Evolutionary conservation across 768 basidiomycete genomes (phyloP), one percentile per base, ranked within the genome.

Genomic region (Dentipellis fragilis): DNA sequence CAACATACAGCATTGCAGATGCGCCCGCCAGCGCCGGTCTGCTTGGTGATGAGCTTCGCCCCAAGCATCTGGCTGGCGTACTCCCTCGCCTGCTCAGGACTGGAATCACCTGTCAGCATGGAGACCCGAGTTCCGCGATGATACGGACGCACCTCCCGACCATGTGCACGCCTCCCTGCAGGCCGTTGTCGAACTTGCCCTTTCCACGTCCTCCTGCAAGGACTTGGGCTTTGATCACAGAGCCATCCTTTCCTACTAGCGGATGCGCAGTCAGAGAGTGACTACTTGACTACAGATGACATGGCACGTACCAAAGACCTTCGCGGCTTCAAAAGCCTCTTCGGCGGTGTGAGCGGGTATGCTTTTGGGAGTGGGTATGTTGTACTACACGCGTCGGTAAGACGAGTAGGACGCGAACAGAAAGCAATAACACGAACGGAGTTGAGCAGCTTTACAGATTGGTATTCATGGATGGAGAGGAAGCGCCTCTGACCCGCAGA

Each of bases 181-280:
- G 84, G 16, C 96, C 96, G 68, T 82, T 92, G 73, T 93, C 84
- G 65, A 99, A 99, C 64, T 87, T 86, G 39, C 96, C 96, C 80
- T 98, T 98, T 64, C 96, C 96, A 66, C 96, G 85, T 60, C 96
- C 96, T 65, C 96, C 96, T 61, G 96, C 96, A 54, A 99, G 86
- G 7, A 99, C 96, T 70, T 99, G 96, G 39, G 96, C 96, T 73
- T 98, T 98, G 72, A 99, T 94, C 36, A 99, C 95, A 52, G 95
- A 84, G 59, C 82, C 80, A 54, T 86, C 76, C 35, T 76, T 75
- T 59, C 83, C 92, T 95, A 29, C 29, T 29, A 29, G 29, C 29
- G 66, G 38, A 39, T 49, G 22, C n/a, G 3, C 42, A 37, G 12
- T 29, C 29, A 29, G 29, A 29, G 29, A 29, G 29, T 29, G 6